Evolutionary conservation across 768 basidiomycete species (phyloP).

Genomic region (Boletus sensibilis): DNA sequence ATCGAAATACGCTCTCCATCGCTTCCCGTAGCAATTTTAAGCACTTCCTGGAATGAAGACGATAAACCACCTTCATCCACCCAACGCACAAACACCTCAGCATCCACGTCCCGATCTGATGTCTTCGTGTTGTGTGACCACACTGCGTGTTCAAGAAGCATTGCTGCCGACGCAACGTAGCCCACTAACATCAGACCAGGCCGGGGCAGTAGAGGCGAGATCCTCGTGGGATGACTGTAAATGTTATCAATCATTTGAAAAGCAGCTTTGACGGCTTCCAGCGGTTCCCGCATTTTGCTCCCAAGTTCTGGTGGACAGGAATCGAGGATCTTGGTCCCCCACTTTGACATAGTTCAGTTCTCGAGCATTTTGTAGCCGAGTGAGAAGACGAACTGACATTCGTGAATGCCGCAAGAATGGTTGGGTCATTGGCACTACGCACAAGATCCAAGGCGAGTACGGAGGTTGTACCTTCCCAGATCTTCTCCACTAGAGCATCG

Average conservation of each 20-base stretch:
- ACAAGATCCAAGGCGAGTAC: conserved; percentile 69
- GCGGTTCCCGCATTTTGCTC: conserved; percentile 25
- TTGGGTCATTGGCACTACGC: conserved; percentile 49
- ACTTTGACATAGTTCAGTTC: conserved; percentile 37
- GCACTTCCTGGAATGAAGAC: conserved; percentile 27
- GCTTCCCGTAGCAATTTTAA: not conserved
- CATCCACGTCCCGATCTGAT: conserved; percentile 41
- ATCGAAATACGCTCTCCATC: conserved; percentile 7
- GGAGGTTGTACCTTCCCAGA: conserved; percentile 77
- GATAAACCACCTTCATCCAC: conserved; percentile 39
- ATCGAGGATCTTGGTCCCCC: conserved; percentile 46
- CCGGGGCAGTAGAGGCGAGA: conserved; percentile 50
- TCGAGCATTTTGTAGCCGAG: not conserved
- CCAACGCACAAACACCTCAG: conserved; percentile 56
- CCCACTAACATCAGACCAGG: conserved; percentile 61
- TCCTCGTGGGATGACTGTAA: conserved; percentile 36
- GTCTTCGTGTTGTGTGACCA: conserved; percentile 46
- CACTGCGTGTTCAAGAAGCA: conserved; percentile 66
- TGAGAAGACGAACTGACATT: conserved; percentile 39
- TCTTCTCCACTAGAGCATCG: conserved; percentile 73
- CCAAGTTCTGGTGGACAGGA: conserved; percentile 41
- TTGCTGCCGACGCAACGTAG: conserved; percentile 49
- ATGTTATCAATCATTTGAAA: conserved; percentile 40
- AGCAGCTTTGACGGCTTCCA: conserved; percentile 38
- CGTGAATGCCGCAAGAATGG: conserved; percentile 45